phyloP scores from a whole-genome alignment of 106 monocot species.

The Agapanthus africanus region DNA sequence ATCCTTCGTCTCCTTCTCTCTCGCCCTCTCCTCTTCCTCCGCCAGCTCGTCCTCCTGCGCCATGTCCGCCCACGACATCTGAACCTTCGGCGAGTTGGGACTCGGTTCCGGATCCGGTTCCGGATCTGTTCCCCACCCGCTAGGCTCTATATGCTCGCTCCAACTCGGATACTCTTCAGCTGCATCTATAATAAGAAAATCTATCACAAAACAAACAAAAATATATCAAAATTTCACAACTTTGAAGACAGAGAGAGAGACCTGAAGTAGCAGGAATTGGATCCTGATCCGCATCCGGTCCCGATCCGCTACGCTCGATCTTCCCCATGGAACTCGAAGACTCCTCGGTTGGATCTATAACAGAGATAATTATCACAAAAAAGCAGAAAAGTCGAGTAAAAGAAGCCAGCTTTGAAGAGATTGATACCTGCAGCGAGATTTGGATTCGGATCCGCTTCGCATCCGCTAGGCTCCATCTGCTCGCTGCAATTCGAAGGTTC shows the following conservation, averaged over 20 bases:
- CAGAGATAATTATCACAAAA: neutral
- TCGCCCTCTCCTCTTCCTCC: conserved; percentile 34
- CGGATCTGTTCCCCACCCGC: conserved; percentile 15
- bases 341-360: neutral
- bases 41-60: conserved; percentile 51
- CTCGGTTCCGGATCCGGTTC: neutral
- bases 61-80: conserved; percentile 88
- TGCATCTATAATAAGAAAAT: neutral
- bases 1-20: conserved; percentile 11
- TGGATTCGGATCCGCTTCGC: neutral
- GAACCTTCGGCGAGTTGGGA: conserved; percentile 16
- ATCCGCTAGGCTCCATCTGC: neutral
- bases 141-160: conserved; percentile 8
- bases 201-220: neutral
- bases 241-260: neutral
- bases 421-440: neutral
- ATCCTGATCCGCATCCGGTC: conserved; percentile 6
- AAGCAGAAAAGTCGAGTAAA: conserved; percentile 10
- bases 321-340: neutral
- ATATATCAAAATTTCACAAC: neutral
- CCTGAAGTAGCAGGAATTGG: neutral
- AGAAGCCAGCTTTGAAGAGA: neutral
- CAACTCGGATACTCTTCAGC: neutral
- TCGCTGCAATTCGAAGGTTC: neutral
- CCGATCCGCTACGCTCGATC: conserved; percentile 15